These are phyloP conservation scores for Vitis hybrid DNA, from an alignment of 177 flowering plant genomes.

Conservation along the genomic window DNA sequence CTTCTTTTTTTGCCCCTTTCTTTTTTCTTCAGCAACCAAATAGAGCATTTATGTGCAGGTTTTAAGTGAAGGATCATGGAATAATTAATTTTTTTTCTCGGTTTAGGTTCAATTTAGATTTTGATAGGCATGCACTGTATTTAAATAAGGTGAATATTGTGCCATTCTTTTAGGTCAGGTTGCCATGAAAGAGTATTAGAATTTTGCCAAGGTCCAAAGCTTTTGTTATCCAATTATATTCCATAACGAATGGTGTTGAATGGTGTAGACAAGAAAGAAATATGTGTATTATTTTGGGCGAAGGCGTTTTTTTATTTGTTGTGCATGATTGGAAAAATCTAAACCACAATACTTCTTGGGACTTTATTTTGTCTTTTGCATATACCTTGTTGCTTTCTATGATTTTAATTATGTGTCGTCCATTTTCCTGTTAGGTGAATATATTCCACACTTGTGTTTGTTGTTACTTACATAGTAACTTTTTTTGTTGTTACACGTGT, in stretches of 20 bases:
- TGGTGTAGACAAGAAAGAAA: conserved; percentile 6
- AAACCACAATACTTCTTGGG: conserved; percentile 5
- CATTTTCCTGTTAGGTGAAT: neutral
- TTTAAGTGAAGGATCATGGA: too few relatives aligned
- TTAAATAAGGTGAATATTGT: neutral
- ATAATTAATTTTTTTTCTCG: too few relatives aligned
- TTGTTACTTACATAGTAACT: neutral
- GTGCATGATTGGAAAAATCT: conserved; percentile 6
- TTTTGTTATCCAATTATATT: neutral
- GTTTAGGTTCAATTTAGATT: too few relatives aligned
- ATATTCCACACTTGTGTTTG: neutral
- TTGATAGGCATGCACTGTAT: too few relatives aligned
- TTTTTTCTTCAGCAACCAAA: too few relatives aligned
- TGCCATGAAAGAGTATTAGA: neutral
- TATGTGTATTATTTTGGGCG: neutral
- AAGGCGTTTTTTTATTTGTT: conserved; percentile 4
- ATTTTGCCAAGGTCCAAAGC: neutral
- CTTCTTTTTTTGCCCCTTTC: too few relatives aligned
- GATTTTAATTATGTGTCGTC: neutral
- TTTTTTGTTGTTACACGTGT: neutral
- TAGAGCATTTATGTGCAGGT: too few relatives aligned
- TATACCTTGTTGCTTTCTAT: conserved; percentile 1
- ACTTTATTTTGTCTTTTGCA: neutral
- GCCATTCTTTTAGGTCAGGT: neutral
- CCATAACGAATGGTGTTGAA: conserved; percentile 1